Conservation (phyloP, 495 filamentous ascomycete species). For the Cercophora sp. region DNA sequence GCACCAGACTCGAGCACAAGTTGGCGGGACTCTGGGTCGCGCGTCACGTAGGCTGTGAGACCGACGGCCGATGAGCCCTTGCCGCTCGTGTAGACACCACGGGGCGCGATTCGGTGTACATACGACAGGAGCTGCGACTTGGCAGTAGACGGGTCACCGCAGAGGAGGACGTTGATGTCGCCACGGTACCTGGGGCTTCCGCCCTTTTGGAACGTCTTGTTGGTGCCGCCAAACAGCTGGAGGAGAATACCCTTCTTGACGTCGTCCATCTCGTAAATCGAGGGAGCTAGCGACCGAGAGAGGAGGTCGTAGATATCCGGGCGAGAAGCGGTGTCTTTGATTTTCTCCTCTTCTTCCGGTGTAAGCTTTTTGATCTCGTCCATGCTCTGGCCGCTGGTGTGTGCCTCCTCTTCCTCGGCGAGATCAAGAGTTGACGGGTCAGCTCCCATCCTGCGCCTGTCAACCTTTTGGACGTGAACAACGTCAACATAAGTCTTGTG, state of each 20-base stretch:
- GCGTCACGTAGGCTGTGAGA: slow-evolving; percentile 96
- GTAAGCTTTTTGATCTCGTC: slow-evolving; percentile 78
- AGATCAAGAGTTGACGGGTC: slow-evolving; percentile 76
- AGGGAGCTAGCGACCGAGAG: slow-evolving; percentile 85
- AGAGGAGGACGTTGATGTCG: slow-evolving; percentile 94
- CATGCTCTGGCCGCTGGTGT: slow-evolving; percentile 71
- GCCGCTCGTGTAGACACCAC: slow-evolving; percentile 94
- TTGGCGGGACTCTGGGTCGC: slow-evolving; percentile 85
- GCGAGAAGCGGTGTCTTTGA: slow-evolving; percentile 73
- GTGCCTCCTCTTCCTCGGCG: slow-evolving; percentile 65
- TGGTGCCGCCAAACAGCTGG: slow-evolving; percentile 96
- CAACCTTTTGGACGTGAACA: slow-evolving; percentile 92
- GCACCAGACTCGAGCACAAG: slow-evolving; percentile 96
- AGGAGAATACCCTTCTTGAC: slow-evolving; percentile 97
- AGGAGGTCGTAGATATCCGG: slow-evolving; percentile 93
- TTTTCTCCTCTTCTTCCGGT: slow-evolving; percentile 89
- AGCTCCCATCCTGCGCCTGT: slow-evolving; percentile 87
- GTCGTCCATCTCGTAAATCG: slow-evolving; percentile 97
- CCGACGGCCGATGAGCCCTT: slow-evolving; percentile 97
- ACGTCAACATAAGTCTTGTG: slow-evolving; percentile 99
- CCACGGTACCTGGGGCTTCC: slow-evolving; percentile 93
- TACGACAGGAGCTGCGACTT: slow-evolving; percentile 95
- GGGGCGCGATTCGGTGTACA: slow-evolving; percentile 94
- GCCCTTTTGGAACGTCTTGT: slow-evolving; percentile 95
- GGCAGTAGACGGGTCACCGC: slow-evolving; percentile 92